Base-by-base conservation (phyloP, 495 filamentous ascomycete genomes). In the Endocarpon pusillum region DNA sequence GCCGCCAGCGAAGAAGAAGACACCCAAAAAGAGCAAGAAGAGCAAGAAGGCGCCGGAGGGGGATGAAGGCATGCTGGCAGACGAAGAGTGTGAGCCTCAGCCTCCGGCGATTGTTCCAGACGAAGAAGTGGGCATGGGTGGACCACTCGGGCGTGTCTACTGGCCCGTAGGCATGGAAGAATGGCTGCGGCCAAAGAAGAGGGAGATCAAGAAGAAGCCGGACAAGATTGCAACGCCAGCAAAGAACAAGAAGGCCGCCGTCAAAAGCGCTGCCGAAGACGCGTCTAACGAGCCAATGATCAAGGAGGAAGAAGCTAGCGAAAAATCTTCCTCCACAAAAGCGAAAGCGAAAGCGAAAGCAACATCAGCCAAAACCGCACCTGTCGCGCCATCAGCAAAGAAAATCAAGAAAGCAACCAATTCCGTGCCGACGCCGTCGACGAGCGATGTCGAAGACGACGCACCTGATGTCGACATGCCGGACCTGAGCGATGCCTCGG, bases 161-260 rank as follows among this genome's bases (percentile, higher is more conserved):
- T 94, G 89, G 87, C 86, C 83, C 0, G 63, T 69, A 0, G 81
- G 80, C 1, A 80, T 78, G 65, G 89, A 94, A 49, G 79, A 87
- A 34, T 94, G 85, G 86, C 59, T 94, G 27, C 67, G 78, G 35
- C 85, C 84, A 0, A 64, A 57, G 40, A 93, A 89, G 55, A 67
- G 74, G 37, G 60, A 74, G 22, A 55, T 75, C 0, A 78, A 73
- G 41, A 68, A 70, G 35, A 84, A 62, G 32, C 21, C 55, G 37
- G 36, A 36, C 7, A 45, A 41, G 11, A 45, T 46, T 15, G 42
- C 45, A 16, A 52, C 54, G 12, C 54, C 54, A 1, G 36, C 42
- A 4, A 48, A 48, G 31, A 51, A 49, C 39, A 51, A 41, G 21
- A 42, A 53, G 23, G 42, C 40, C 6, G 46, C 44, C 7, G 52